Evolutionary conservation across 768 basidiomycete genomes (phyloP), one percentile per base, ranked within the genome.

Genomic region (Russula olivacea): DNA sequence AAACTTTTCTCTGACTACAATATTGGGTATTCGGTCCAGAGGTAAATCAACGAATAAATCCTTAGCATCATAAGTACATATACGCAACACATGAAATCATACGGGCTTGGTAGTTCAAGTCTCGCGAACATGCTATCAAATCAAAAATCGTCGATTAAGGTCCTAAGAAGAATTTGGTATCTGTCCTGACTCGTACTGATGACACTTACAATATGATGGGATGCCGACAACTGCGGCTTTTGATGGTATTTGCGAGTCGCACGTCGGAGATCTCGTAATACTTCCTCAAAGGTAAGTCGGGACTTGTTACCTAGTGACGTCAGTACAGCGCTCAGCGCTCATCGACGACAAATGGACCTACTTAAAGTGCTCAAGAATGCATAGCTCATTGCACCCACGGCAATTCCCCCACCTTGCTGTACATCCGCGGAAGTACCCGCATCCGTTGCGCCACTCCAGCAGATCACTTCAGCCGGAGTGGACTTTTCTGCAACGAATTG

Each of bases 381-480:
- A 41, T 63, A 64, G 61, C 67, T 68, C 67, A 68, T 68, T 25
- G 67, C 67, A 34, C 67, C 67, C 32, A 68, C 67, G 3, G 65
- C 58, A 14, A 68, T 52, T 28, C 65, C 61, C 4, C 56, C 38
- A 40, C 38, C 62, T 21, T 41, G 54, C 0, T 52, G 40, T 38
- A 57, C 48, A 43, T 63, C 67, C 8, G 51, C 48, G 10, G 65
- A 32, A n/a, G 58, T 61, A 32, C 60, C 61, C 19, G 66, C 32
- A 61, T 68, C 67, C 12, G 57, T 43, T 30, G 59, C 56, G 28
- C 67, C 67, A n/a, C 67, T 68, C 67, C 67, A 68, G 36, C 67
- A 68, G 9, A 68, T 60, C 40, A 68, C 67, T 4, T 68, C 67
- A 10, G 61, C 67, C 19, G 67, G 67, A n/a, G 59, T 47, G 11